Percentiles rank a stretch among this genome's conserved stretches.
These are phyloP conservation scores for Paramecium sonneborni DNA, from an alignment of 73 alveolate genomes.

Conservation along the genomic window DNA sequence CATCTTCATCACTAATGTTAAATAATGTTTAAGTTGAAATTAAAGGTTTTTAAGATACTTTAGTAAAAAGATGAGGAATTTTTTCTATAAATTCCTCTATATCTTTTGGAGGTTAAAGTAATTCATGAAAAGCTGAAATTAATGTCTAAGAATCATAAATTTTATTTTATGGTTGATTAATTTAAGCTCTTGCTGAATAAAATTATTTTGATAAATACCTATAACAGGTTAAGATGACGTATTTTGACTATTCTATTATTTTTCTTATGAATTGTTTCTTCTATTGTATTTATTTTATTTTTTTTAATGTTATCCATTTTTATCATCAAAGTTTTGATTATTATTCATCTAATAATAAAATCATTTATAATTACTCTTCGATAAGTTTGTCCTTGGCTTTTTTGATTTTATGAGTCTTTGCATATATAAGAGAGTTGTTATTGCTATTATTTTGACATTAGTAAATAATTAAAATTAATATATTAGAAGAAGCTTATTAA, in stretches of 20 bases:
- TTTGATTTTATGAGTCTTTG: neutral
- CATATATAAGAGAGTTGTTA: neutral
- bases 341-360: neutral
- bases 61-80: neutral
- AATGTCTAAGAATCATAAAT: neutral
- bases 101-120: neutral
- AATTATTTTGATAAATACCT: neutral
- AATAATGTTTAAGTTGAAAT: neutral
- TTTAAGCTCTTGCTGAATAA: neutral
- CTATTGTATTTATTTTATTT: neutral
- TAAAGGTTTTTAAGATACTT: neutral
- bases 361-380: neutral
- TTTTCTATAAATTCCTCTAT: neutral
- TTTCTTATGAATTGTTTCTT: slow-evolving; percentile 9
- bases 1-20: neutral
- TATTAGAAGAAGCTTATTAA: neutral
- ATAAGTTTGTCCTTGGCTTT: neutral
- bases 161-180: neutral
- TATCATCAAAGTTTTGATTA: neutral
- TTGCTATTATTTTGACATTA: neutral
- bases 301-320: neutral
- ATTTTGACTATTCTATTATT: neutral
- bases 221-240: neutral
- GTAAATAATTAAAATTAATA: neutral
- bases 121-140: neutral